Base-by-base conservation (phyloP, 805 yeast genomes). In the Candida ficus region DNA sequence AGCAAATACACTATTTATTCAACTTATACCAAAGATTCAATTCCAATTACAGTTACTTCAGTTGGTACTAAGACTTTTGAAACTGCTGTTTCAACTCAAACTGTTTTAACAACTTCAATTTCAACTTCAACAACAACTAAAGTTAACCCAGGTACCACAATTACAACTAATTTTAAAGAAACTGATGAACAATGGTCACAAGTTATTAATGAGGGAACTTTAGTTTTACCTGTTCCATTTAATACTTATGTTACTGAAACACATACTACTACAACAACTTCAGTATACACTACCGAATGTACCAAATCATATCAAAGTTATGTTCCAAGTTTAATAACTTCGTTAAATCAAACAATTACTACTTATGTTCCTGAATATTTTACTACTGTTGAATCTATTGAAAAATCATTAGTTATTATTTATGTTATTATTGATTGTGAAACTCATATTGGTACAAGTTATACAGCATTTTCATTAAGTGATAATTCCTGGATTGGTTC, bases 401-500 rank as follows among this genome's bases (percentile, higher is more conserved):
- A 33, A 3, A 38, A 29, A 5, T 5, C 16, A 5, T 14, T 35
- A 3, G 40, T 42, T 7, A 10, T 16, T 1, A 42, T 47, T 12
- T 29, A 25, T 8, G 26, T 21, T 6, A 33, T 42, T 1, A 41
- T 39, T 25, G 42, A 39, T 4, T 41, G 37, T 18, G 28, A 27
- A 16, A 45, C 47, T 3, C 11, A 12, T 10, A 42, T 46, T 4
- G 49, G 48, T 1, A 49, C 52, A 1, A 39, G 38, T 7, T 46
- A 33, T 19, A 37, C 41, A 4, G 40, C 53, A 1, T 46, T 50
- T 21, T 46, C 48, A 1, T 34, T 46, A n/a, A 44, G 52, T 8
- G 34, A 47, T 13, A 38, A 41, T 12, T 20, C 49, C 3, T 52
- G 53, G 53, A 28, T 41, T 21, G 53, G 54, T 17, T 21, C 22